Percentiles rank a stretch among this genome's conserved stretches.
Evolutionary conservation across 305 asterid genomes (phyloP).

Genomic region (Fraxinus ornus): DNA sequence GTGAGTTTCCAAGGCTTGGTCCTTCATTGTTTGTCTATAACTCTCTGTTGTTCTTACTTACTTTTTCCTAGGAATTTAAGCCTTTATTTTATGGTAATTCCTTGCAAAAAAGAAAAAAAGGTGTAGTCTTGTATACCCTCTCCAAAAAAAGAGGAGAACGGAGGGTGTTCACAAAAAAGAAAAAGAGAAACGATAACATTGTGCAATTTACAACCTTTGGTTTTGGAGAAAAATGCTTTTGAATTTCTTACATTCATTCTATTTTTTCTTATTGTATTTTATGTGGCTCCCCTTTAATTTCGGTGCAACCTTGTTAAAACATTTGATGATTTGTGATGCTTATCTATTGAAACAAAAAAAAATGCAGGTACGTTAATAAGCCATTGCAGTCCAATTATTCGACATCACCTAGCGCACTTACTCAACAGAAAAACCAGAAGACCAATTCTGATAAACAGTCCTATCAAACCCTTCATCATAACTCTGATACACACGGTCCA

Average conservation of each 20-base stretch:
- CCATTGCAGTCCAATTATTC: slow-evolving; percentile 25
- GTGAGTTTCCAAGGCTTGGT: slow-evolving; percentile 42
- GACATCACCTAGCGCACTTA: slow-evolving; percentile 39
- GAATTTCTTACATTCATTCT: not conserved
- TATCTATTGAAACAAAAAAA: slow-evolving; percentile 19
- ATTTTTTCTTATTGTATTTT: not conserved
- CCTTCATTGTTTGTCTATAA: not conserved
- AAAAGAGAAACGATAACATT: not conserved
- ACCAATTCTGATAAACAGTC: slow-evolving; percentile 42
- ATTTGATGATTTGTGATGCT: not conserved
- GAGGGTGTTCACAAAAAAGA: not conserved
- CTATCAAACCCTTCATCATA: slow-evolving; percentile 25
- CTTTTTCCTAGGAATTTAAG: not conserved
- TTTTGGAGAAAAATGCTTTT: not conserved
- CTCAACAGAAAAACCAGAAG: slow-evolving; percentile 45
- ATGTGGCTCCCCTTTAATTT: not conserved
- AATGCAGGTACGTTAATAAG: slow-evolving; percentile 69
- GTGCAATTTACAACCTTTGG: not conserved
- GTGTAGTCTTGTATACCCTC: not conserved
- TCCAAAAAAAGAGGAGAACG: not conserved
- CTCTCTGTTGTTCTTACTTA: not conserved
- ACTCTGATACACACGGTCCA: slow-evolving; percentile 28
- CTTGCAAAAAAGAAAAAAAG: not conserved
- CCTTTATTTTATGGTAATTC: not conserved
- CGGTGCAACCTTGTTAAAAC: slow-evolving; percentile 10